Base-by-base conservation (phyloP, 345 rosid genomes). In the Rhodamnia argentea region DNA sequence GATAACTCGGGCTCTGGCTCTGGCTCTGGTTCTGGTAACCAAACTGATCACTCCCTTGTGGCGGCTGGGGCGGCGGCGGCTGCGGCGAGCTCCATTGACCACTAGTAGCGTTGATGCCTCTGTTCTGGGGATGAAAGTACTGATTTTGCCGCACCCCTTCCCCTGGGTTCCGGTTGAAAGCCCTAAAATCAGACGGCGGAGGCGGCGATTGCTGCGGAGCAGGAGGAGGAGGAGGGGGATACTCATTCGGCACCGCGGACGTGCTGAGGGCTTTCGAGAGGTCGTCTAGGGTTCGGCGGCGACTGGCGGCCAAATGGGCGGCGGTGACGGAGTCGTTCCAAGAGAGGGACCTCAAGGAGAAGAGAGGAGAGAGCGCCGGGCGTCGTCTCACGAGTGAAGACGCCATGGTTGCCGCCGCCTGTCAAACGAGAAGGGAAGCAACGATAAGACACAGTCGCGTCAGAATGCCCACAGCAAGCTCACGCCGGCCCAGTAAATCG, bases 191-290 rank as follows among this genome's bases (percentile, higher is more conserved):
- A 83, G 84, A 75, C 78, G 20, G 51, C 83, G 87, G 82, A 57
- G 75, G 23, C 27, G 12, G 52, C 18, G 83, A n/a, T 78, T 86
- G 23, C 82, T 84, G 54, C 70, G 22, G 40, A 32, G 88, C 47
- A 62, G 51, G 83, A 47, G 83, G 29, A 88, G 52, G 32, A 13
- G 70, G 83, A 86, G 75, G 40, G 40, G 40, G 89, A 75, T 44
- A 52, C 83, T 26, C 87, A 84, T 59, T 52, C 81, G 87, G 85
- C 83, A 86, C 40, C 83, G 84, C 75, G 85, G 86, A 32, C 89
- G 93, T 89, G 88, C 85, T 56, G 10, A 83, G 82, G 82, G 85
- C 9, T 37, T 53, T 51, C 52, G 42, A 29, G 37, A 29, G 4
- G 56, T 32, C 52, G 81, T 6, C 42, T 37, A 83, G 14, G 42